Base-by-base conservation (phyloP, 2,329 filamentous ascomycete genomes). In the Colletotrichum cordylinicola region DNA sequence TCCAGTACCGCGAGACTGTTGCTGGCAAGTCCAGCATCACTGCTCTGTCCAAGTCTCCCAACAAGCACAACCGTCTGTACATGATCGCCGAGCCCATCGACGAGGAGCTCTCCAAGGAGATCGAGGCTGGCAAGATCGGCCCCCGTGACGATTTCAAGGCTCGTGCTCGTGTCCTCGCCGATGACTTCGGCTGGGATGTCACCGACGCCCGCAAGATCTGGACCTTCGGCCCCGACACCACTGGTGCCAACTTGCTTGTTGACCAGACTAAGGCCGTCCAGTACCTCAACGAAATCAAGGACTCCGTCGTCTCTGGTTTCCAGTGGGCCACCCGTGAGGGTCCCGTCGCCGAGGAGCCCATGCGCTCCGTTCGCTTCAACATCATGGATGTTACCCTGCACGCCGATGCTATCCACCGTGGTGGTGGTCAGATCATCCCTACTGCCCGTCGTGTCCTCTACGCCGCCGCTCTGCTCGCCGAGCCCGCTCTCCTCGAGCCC, bases 31-130 rank as follows among this genome's bases (percentile, higher is more conserved):
- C 97, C 72, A 95, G 93, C 92, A 98, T 98, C 84, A 98, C 95
- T 84, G 97, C 97, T 81, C 92, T 99, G 84, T 98, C 97, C 88
- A 99, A 99, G 92, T 99, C 97, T 65, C 97, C 97, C 90, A 99
- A 99, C 95, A 99, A 99, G 95, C 97, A 99, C 94, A 99, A 99
- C 93, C 96, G 97, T 96, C 92, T 99, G 78, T 99, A 98, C 92
- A 93, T 99, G 89, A 92, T 92, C 87, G 97, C 97, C 80, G 90
- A 96, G 89, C 97, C 97, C 82, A 91, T 99, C 72, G 92, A 92
- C 61, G 97, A 99, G 92, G 97, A 98, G 82, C 94, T 99, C 77
- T 91, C 95, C 82, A 92, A 93, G 84, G 95, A 94, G 84, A 99
- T 99, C 80, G 97, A 99, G 91, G 80, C 85, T 72, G 97, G 97